Percentiles rank a stretch among this genome's conserved stretches.
phyloP scores from a whole-genome alignment of 495 filamentous ascomycete species.

The Rusavskia elegans region DNA sequence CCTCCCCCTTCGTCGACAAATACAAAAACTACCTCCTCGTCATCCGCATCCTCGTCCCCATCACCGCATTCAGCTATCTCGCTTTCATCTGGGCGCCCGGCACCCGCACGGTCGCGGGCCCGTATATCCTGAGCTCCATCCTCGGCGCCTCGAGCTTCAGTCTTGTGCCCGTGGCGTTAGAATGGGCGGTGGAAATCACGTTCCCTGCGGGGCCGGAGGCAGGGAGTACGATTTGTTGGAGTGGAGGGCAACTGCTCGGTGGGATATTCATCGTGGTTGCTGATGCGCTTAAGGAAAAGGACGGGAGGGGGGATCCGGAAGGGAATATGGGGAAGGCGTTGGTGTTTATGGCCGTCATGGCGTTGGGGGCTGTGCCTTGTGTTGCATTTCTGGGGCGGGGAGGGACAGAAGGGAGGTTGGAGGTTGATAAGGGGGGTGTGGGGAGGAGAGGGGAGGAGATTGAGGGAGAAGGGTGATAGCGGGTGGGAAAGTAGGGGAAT shows the following conservation, averaged over 20 bases:
- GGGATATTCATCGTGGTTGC: constrained; percentile 70
- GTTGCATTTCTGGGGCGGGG: constrained; percentile 49
- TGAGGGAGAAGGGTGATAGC: not conserved
- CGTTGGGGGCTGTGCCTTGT: constrained; percentile 45
- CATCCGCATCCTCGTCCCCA: constrained; percentile 60
- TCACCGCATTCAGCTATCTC: constrained; percentile 59
- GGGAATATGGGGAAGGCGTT: constrained; percentile 57
- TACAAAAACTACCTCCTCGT: constrained; percentile 62
- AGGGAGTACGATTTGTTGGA: constrained; percentile 69
- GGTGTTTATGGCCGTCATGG: constrained; percentile 62
- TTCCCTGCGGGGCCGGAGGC: constrained; percentile 82
- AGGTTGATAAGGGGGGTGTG: constrained; percentile 30
- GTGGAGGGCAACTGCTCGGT: constrained; percentile 53
- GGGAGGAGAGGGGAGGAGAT: not conserved
- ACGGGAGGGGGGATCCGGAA: constrained; percentile 37
- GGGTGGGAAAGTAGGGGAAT: too few relatives aligned
- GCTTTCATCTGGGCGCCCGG: constrained; percentile 66
- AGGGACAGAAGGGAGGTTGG: constrained; percentile 39
- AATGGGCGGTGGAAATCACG: constrained; percentile 74
- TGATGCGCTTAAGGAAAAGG: constrained; percentile 51
- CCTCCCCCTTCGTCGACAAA: constrained; percentile 67
- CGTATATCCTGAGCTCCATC: constrained; percentile 54
- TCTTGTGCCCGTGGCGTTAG: constrained; percentile 69
- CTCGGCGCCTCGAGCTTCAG: constrained; percentile 70
- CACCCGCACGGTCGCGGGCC: constrained; percentile 49